These are phyloP conservation scores for Tylopilus subfusipes DNA, from an alignment of 768 basidiomycete genomes.

Conservation along the genomic window DNA sequence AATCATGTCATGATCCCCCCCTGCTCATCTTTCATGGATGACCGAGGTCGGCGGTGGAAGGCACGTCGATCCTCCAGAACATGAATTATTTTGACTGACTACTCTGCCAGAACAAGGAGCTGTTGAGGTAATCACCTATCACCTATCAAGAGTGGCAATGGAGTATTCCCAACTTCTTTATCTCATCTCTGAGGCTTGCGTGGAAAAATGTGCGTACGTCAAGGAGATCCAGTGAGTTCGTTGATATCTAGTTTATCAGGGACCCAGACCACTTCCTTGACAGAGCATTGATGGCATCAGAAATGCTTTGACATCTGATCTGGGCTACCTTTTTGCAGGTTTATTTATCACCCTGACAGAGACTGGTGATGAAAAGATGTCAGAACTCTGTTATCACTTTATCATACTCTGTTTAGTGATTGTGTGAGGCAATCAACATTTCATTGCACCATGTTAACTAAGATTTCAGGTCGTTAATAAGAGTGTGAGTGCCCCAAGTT, in stretches of 20 bases:
- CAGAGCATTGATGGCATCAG: constrained; percentile 85
- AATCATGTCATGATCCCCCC: constrained; percentile 31
- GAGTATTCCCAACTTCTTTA: constrained; percentile 96
- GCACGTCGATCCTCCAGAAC: constrained; percentile 10
- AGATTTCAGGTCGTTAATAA: no score
- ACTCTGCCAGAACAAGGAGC: constrained; percentile 45
- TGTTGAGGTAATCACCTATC: constrained; percentile 76
- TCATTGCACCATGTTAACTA: no score
- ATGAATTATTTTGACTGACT: constrained; percentile 3
- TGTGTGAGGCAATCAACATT: no score
- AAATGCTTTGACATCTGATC: constrained; percentile 78
- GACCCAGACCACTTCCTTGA: constrained; percentile 16
- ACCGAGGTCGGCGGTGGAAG: constrained; percentile 37
- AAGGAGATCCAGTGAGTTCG: constrained; percentile 82
- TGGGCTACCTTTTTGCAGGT: constrained; percentile 75
- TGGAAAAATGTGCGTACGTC: constrained; percentile 75
- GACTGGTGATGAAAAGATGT: constrained; percentile 45
- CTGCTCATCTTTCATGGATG: constrained; percentile 24
- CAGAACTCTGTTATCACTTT: no score
- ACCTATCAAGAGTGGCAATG: constrained; percentile 76
- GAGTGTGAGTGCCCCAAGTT: no score
- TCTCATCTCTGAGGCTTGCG: constrained; percentile 76
- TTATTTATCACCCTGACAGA: constrained; percentile 52
- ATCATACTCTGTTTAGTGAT: no score
- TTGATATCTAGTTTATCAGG: constrained; percentile 22